These are phyloP conservation scores for Cyclotella sp. DNA, from an alignment of 108 stramenopile genomes.

Conservation along the genomic window DNA sequence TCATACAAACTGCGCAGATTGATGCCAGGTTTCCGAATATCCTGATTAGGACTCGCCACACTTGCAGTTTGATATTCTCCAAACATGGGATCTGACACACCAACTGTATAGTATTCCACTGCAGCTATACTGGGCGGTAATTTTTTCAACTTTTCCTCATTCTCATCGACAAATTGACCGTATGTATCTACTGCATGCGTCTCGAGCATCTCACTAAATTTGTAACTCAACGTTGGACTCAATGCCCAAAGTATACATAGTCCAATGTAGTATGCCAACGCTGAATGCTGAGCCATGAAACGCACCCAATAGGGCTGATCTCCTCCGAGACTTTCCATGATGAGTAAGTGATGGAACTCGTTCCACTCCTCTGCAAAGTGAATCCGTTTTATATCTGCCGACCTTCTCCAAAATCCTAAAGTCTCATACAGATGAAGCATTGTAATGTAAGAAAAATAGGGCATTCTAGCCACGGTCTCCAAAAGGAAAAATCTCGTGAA, in stretches of 20 bases:
- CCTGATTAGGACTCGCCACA: slow-evolving; percentile 17
- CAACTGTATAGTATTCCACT: slow-evolving; percentile 69
- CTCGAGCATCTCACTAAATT: slow-evolving; percentile 82
- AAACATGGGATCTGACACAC: slow-evolving; percentile 59
- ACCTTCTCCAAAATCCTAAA: slow-evolving; percentile 82
- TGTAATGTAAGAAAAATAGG: slow-evolving; percentile 91
- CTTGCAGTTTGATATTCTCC: slow-evolving; percentile 67
- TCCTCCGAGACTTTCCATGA: slow-evolving; percentile 93
- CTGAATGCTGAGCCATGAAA: slow-evolving; percentile 85
- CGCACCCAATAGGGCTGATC: slow-evolving; percentile 72
- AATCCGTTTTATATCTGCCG: slow-evolving; percentile 77
- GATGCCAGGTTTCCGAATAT: slow-evolving; percentile 45
- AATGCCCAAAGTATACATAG: slow-evolving; percentile 60
- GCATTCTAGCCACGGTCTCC: slow-evolving; percentile 92
- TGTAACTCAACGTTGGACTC: slow-evolving; percentile 69
- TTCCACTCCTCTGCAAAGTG: slow-evolving; percentile 93
- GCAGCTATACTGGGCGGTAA: slow-evolving; percentile 71
- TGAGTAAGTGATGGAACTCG: slow-evolving; percentile 86
- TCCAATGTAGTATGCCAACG: slow-evolving; percentile 85
- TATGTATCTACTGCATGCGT: slow-evolving; percentile 88
- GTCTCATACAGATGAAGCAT: slow-evolving; percentile 94
- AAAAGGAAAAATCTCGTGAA: slow-evolving; percentile 80
- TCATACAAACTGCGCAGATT: slow-evolving; percentile 61
- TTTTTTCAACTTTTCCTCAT: slow-evolving; percentile 61
- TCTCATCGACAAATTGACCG: slow-evolving; percentile 68